Conservation (phyloP, 306 rosid genomes). For the Spatholobus suberectus region DNA sequence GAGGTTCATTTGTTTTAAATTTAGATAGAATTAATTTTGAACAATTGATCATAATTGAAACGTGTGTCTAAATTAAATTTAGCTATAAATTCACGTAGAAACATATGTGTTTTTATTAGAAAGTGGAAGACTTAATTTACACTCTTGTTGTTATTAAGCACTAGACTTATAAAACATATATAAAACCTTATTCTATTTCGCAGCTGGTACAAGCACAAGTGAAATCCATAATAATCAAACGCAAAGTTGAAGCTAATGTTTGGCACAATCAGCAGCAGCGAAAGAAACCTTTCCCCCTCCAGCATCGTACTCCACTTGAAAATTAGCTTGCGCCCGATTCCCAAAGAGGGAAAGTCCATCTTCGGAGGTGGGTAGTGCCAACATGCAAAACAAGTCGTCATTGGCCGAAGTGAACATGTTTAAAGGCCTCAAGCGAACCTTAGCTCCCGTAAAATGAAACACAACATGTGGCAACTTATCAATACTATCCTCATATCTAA, state of each 20-base stretch:
- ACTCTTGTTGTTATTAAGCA: too few species aligned
- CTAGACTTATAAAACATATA: too few species aligned
- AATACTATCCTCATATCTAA: not conserved
- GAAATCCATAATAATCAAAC: not conserved
- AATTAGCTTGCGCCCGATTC: slow-evolving; percentile 3
- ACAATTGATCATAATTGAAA: too few species aligned
- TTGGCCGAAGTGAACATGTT: not conserved
- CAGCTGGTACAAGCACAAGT: not conserved
- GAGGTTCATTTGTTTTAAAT: too few species aligned
- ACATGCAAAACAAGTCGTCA: not conserved
- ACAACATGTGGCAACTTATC: not conserved
- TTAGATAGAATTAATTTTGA: too few species aligned
- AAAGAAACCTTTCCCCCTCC: slow-evolving; percentile 25
- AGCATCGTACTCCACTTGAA: slow-evolving; percentile 41
- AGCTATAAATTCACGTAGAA: too few species aligned
- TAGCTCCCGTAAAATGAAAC: slow-evolving; percentile 18
- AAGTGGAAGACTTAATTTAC: too few species aligned
- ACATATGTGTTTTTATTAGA: too few species aligned
- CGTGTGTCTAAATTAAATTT: too few species aligned
- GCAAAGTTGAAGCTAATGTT: not conserved
- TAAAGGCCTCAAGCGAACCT: not conserved
- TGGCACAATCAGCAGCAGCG: slow-evolving; percentile 33
- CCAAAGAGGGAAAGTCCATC: slow-evolving; percentile 1
- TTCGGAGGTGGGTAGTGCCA: not conserved
- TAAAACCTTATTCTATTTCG: too few species aligned